Conservation (phyloP, 2,329 filamentous ascomycete genomes). For the Neoscytalidium dimidiatum region DNA sequence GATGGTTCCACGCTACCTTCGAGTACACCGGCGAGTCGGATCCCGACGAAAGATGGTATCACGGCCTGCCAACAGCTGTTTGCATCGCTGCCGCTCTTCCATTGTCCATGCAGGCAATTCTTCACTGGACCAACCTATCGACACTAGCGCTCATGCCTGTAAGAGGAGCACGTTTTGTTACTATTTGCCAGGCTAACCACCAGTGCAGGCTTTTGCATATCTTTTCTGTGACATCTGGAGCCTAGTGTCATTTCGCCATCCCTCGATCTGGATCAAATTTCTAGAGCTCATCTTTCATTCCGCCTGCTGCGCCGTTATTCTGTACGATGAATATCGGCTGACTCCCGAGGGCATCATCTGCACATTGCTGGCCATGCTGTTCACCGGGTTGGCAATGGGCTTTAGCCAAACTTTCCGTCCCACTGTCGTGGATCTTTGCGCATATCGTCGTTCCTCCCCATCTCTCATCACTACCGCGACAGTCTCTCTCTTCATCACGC, state of each 20-base stretch:
- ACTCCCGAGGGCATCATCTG: background rate
- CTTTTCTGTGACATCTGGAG: conserved; percentile 23
- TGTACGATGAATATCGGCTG: conserved; percentile 17
- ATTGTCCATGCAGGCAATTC: conserved; percentile 30
- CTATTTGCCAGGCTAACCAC: conserved; percentile 20
- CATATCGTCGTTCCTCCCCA: background rate
- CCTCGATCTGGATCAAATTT: conserved; percentile 32
- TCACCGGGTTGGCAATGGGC: conserved; percentile 1
- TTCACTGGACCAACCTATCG: conserved; percentile 34
- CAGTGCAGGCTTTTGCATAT: conserved; percentile 23
- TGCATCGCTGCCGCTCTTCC: conserved; percentile 28
- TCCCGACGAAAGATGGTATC: background rate
- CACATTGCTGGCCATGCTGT: background rate
- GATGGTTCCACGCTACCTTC: background rate
- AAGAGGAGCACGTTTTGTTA: conserved; percentile 20
- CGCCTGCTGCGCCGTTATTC: background rate
- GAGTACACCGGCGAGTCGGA: background rate
- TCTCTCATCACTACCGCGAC: background rate
- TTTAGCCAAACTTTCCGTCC: background rate
- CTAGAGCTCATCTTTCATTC: conserved; percentile 23
- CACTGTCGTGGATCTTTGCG: background rate
- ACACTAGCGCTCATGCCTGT: conserved; percentile 34
- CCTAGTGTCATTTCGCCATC: conserved; percentile 24
- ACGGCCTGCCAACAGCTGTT: background rate
- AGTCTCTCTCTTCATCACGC: background rate